Conservation (phyloP, 768 basidiomycete genomes). For the Macrolepiota fuliginosa region DNA sequence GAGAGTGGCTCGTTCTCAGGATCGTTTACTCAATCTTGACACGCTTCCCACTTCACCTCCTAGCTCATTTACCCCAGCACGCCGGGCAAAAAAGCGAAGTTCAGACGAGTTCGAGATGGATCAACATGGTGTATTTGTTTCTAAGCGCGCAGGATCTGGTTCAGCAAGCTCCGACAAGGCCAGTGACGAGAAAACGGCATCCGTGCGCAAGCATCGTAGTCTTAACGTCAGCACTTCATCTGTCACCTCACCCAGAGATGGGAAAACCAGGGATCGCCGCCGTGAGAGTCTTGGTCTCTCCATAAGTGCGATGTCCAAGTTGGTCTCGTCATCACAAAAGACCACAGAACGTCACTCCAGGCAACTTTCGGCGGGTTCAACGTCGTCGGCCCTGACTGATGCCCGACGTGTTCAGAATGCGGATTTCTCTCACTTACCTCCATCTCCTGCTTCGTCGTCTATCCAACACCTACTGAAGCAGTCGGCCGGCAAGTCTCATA, state of each 20-base stretch:
- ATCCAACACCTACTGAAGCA: conserved; percentile 81
- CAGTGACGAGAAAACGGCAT: conserved; percentile 47
- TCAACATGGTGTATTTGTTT: conserved; percentile 57
- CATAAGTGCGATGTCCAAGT: conserved; percentile 36
- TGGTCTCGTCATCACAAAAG: conserved; percentile 25
- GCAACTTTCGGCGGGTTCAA: conserved; percentile 69
- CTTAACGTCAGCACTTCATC: conserved; percentile 54
- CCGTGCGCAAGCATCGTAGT: conserved; percentile 68
- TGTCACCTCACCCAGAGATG: conserved; percentile 33
- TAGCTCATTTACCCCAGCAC: conserved; percentile 56
- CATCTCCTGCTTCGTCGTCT: conserved; percentile 87
- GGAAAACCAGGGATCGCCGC: conserved; percentile 51
- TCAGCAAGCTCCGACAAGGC: conserved; percentile 39
- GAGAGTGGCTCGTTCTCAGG: conserved; percentile 28
- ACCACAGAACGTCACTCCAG: conserved; percentile 50
- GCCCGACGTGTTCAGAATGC: conserved; percentile 64
- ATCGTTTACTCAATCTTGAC: conserved; percentile 26
- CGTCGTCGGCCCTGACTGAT: conserved; percentile 58
- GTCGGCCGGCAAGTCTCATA: conserved; percentile 37
- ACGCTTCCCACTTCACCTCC: conserved; percentile 50
- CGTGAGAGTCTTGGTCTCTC: conserved; percentile 51
- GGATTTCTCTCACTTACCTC: conserved; percentile 88
- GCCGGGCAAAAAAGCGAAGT: conserved; percentile 69
- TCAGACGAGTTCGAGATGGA: conserved; percentile 86
- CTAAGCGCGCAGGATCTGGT: conserved; percentile 40